Evolutionary conservation across 495 filamentous ascomycete species (phyloP).

Genomic region (Penicillium egyptiacum): DNA sequence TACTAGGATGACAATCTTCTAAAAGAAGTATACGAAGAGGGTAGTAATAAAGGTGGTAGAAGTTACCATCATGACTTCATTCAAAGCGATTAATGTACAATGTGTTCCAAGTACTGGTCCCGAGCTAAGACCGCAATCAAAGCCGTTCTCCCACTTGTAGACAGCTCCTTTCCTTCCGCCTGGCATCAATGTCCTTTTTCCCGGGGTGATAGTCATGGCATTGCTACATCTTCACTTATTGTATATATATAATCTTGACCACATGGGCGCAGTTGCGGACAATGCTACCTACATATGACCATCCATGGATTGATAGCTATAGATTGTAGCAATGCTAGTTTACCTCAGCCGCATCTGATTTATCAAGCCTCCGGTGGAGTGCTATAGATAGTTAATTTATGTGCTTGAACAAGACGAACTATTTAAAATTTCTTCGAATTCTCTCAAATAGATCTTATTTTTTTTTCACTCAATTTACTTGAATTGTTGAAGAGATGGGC

Average conservation of each 20-base stretch:
- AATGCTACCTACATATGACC: not conserved
- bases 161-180: not conserved
- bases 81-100: not conserved
- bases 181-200: conserved; percentile 1
- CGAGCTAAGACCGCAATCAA: conserved; percentile 6
- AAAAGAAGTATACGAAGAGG: not conserved
- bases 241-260: conserved; percentile 12
- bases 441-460: not conserved
- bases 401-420: not conserved
- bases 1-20: not conserved
- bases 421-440: not conserved
- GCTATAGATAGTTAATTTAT: not conserved
- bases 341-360: not conserved
- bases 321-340: not conserved
- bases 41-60: not conserved
- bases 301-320: too few relatives aligned
- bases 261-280: conserved; percentile 11
- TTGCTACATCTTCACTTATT: not conserved
- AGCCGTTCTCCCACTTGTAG: not conserved
- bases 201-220: conserved; percentile 3
- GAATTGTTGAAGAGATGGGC: not conserved
- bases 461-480: not conserved
- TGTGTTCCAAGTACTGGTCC: too few relatives aligned
- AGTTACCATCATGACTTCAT: not conserved
- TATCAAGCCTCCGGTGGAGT: not conserved